Base-by-base conservation (phyloP, 139 green algal genomes). In the Coelastrella sp. region DNA sequence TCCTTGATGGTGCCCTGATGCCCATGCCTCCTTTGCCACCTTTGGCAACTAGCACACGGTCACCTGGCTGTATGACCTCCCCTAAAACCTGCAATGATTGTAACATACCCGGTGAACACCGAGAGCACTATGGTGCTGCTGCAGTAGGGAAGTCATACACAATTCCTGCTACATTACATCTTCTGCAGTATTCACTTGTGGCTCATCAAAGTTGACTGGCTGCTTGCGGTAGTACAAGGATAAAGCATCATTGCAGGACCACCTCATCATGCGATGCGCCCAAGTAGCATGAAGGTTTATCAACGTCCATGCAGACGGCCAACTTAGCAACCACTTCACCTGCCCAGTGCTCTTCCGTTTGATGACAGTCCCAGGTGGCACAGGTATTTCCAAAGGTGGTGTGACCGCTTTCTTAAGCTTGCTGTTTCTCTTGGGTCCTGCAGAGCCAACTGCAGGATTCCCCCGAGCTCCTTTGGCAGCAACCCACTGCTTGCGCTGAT, bases 321-420 rank as follows among this genome's bases (percentile, higher is more conserved):
- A 73, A 40, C 25, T 57, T 9, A 0, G n/a, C 21, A 43, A 23
- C 62, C 38, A 23, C 62, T 32, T 27, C 34, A 85, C 83, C 45
- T 79, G 75, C 9, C 91, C 91, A 11, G 43, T 91, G 71, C 86
- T 84, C 83, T 92, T 94, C 5, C 90, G 84, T 89, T 94, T 95
- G 21, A 96, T 89, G 32, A 96, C 92, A 11, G 94, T 96, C 27
- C 93, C 93, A 23, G 88, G 90, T 5, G 93, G 93, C 37, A 96
- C 93, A 13, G 89, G 87, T 25, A 96, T 88, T 57, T 89, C 63
- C 35, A 94, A 82, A 4, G 91, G 72, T 0, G 86, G 67, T 7
- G 92, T 92, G 9, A n/a, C 45, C 17, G 73, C 79, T 71, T 93
- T 92, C 51, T 84, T 86, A 4, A 89, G 85, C 35, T 86, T 48